phyloP scores from a whole-genome alignment of 2,329 filamentous ascomycete genomes.

The Venturia effusa region DNA sequence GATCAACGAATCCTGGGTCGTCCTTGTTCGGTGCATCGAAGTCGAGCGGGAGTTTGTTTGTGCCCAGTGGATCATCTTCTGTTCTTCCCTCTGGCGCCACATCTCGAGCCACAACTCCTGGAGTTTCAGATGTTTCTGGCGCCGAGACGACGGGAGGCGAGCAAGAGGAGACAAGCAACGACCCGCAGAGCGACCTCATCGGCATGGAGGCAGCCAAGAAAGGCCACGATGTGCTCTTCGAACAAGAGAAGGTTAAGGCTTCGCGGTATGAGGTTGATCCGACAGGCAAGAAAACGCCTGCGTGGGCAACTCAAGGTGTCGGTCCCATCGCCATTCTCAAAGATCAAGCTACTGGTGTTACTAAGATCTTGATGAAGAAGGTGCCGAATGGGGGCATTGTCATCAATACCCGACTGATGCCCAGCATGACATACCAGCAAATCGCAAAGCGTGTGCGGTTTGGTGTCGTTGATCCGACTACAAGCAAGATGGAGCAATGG shows the following conservation, averaged over 20 bases:
- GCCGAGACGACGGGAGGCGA: constrained; percentile 16
- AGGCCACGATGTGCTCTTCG: constrained; percentile 47
- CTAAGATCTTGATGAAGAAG: constrained; percentile 61
- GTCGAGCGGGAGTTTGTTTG: constrained; percentile 12
- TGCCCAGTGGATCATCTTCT: constrained; percentile 9
- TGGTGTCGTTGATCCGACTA: not conserved
- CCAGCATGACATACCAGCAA: constrained; percentile 50
- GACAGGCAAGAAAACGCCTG: constrained; percentile 17
- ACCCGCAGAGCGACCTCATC: constrained; percentile 53
- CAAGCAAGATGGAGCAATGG: not conserved
- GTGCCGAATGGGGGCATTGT: constrained; percentile 65
- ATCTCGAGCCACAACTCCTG: constrained; percentile 19
- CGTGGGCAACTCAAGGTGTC: constrained; percentile 60
- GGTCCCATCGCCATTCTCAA: constrained; percentile 64
- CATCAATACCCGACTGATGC: constrained; percentile 57
- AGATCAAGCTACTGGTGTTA: constrained; percentile 56
- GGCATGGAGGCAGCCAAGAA: constrained; percentile 56
- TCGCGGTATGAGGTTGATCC: constrained; percentile 35
- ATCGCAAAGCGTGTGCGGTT: constrained; percentile 3
- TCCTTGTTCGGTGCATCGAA: not conserved
- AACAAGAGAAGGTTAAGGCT: constrained; percentile 34
- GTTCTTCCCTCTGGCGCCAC: constrained; percentile 17
- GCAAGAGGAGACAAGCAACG: constrained; percentile 19
- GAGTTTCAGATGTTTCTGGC: constrained; percentile 18
- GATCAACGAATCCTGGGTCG: not conserved